Base-by-base conservation (phyloP, 805 yeast species). In the Cyberlindnera sargentensis region DNA sequence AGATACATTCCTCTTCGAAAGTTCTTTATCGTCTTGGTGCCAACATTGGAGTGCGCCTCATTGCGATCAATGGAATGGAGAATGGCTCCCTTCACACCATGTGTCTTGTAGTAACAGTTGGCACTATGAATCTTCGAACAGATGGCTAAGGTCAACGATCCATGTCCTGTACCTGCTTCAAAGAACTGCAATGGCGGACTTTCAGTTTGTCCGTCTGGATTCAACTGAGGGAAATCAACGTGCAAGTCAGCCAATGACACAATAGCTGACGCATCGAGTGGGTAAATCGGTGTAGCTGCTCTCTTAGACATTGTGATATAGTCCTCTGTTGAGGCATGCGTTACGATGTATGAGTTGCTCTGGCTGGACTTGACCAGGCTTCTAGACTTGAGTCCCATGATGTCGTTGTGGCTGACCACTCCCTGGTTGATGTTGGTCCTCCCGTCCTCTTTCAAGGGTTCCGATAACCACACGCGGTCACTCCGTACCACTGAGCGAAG, bases 121-220 rank as follows among this genome's bases (percentile, higher is more conserved):
- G 72, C 73, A 25, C 72, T 60, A 49, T 74, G 78, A 1, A 74
- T 51, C 11, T 58, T 60, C 26, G 60, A 64, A 25, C 70, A 63
- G 11, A 74, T 68, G 7, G 73, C 71, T 36, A 74, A 41, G 4
- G 75, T 61, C 39, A 74, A 51, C 3, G 78, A 72, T 0, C 80
- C 80, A 56, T 73, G 78, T 2, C 80, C 80, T 2, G 79, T 75
- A 4, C 80, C 80, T 1, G 77, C 77, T 49, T 74, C 80, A 20
- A 74, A 54, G 44, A 65, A 67, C 40, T 73, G 75, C 8, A 61
- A 42, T 1, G 73, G 72, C 3, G 58, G 51, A 6, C 31, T 43
- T 7, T 28, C 36, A 25, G 51, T 26, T 35, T 49, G 41, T 10
- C 40, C 39, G 27, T 39, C 37, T 8, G 37, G 36, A 4, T 42